Evolutionary conservation across 208 protist genomes (phyloP), one percentile per base, ranked within the genome.

Genomic region (Leishmania aethiopica): DNA sequence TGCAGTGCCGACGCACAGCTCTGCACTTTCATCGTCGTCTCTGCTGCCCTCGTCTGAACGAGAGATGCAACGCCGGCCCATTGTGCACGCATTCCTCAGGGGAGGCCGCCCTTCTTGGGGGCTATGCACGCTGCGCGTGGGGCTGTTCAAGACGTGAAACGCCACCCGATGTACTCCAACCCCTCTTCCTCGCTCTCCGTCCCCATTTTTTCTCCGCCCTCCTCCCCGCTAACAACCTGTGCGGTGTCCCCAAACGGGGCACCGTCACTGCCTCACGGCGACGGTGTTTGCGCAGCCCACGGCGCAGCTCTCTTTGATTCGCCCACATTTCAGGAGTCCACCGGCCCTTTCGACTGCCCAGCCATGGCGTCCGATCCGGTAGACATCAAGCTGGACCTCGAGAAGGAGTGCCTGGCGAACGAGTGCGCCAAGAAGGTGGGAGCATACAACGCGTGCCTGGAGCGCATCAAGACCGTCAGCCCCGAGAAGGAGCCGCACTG

Each of bases 301-400:
- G 62, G 62, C 62, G 8, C 62, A 67, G 4, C 62, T 32, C 62
- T 28, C 15, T 67, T 67, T 67, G 3, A 32, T 37, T 67, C 4
- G 3, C 62, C n/a, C 62, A 37, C 13, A 19, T 67, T 67, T 67
- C 32, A 6, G 32, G 8, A 40, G 32, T 51, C 72, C 19, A 40
- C 72, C n/a, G 35, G 7, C 35, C 13, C 4, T 40, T 1, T 49
- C 71, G n/a, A 62, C 72, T 7, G 10, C 28, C 15, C 13, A 42
- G 81, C 80, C 73, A 90, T 88, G 74, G 90, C 84, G 69, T 91
- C 92, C 69, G 92, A 95, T 59, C 86, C 88, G 51, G 85, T 88
- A 55, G 92, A 95, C 84, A 93, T 95, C 64, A 95, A 95, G 83
- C 82, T 94, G 76, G 85, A 89, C 64, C 86, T 95, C 78, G 92